Percentiles rank a stretch among this genome's conserved stretches.
Conservation (phyloP, 2,329 filamentous ascomycete genomes). For the Botrytis paeoniae region DNA sequence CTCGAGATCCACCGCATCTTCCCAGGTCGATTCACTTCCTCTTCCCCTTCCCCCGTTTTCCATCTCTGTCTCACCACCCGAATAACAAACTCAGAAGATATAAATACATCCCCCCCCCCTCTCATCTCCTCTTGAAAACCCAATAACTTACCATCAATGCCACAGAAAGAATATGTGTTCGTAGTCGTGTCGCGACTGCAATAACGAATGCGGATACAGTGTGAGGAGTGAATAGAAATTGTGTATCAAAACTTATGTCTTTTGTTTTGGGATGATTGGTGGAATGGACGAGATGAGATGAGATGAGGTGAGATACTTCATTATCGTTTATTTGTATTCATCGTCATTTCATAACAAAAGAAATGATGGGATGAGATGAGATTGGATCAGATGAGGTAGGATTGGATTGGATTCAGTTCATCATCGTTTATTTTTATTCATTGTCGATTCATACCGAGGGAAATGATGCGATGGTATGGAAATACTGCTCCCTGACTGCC, state of each 20-base stretch:
- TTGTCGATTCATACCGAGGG: fast-evolving
- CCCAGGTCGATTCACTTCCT: no score
- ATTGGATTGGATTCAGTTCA: no score
- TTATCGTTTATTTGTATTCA: neutral
- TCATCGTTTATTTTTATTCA: neutral
- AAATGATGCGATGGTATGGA: neutral
- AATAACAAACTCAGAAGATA: neutral
- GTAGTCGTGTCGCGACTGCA: fast-evolving
- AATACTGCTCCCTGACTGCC: neutral
- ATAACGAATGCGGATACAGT: fast-evolving
- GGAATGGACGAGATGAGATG: no score
- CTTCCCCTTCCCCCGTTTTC: no score
- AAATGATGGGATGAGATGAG: no score
- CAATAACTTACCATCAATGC: neutral
- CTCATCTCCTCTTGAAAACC: no score
- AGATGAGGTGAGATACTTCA: neutral
- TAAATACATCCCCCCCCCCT: no score
- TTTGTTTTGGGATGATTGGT: fast-evolving
- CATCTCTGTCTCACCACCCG: no score
- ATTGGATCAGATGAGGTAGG: no score
- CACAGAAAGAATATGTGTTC: neutral
- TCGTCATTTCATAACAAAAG: no score
- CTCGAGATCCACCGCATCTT: no score
- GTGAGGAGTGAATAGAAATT: neutral
- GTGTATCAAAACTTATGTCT: fast-evolving